Evolutionary conservation across 2,329 filamentous ascomycete genomes (phyloP).

Genomic region (Simplicillium aogashimaense): DNA sequence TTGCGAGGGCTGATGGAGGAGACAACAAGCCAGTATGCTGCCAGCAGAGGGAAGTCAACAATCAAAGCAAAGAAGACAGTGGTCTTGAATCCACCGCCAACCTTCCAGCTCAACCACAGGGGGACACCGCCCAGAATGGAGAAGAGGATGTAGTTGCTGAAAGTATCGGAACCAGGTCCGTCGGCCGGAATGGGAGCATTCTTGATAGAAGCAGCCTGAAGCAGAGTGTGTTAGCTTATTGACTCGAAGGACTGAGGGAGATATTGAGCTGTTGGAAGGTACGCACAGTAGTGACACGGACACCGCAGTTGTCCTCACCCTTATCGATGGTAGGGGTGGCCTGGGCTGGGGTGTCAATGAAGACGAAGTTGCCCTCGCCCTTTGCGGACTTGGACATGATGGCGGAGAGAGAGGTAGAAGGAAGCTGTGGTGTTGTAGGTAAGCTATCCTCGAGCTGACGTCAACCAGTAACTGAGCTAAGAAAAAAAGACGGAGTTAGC

Average conservation of each 20-base stretch:
- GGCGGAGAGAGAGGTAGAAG: too few species aligned
- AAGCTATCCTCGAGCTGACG: too few species aligned
- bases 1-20: slow-evolving; percentile 78
- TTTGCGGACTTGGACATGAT: neutral
- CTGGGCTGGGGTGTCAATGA: slow-evolving; percentile 27
- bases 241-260: neutral
- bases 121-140: slow-evolving; percentile 62
- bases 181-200: slow-evolving; percentile 93
- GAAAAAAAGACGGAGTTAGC: too few species aligned
- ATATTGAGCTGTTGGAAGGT: slow-evolving; percentile 13
- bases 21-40: slow-evolving; percentile 70
- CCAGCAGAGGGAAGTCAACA: slow-evolving; percentile 68
- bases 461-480: too few species aligned
- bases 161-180: slow-evolving; percentile 70
- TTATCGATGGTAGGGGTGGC: slow-evolving; percentile 48
- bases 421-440: too few species aligned
- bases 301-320: slow-evolving; percentile 47
- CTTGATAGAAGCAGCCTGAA: slow-evolving; percentile 59
- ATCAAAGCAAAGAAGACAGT: slow-evolving; percentile 80
- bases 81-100: slow-evolving; percentile 78
- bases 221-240: slow-evolving; percentile 1
- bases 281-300: slow-evolving; percentile 31
- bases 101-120: slow-evolving; percentile 72
- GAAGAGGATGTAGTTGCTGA: slow-evolving; percentile 74
- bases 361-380: slow-evolving; percentile 27